These are phyloP conservation scores for Syncephalastrum monosporum DNA, from an alignment of 371 early-diverging fungal species.

Conservation along the genomic window DNA sequence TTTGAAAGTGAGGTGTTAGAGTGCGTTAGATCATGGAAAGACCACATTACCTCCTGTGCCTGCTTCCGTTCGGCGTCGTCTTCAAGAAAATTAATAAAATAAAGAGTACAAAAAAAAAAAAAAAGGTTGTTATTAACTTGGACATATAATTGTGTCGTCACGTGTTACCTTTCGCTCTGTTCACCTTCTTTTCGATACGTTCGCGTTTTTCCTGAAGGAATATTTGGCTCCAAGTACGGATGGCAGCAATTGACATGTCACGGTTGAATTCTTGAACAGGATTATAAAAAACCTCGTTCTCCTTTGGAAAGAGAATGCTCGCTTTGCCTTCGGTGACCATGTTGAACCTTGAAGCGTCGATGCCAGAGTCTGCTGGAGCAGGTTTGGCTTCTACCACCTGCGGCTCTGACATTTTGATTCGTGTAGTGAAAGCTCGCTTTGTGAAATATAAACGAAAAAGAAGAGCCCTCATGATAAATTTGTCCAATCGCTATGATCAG, in stretches of 20 bases:
- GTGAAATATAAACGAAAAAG: too few species aligned
- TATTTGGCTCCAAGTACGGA: slow-evolving; percentile 83
- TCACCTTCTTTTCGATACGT: slow-evolving; percentile 47
- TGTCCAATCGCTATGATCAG: too few species aligned
- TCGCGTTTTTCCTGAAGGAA: slow-evolving; percentile 56
- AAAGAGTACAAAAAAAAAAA: not conserved
- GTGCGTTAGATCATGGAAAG: not conserved
- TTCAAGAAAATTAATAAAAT: not conserved
- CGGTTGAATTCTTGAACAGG: slow-evolving; percentile 98
- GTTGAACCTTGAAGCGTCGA: slow-evolving; percentile 50
- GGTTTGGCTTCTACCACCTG: not conserved
- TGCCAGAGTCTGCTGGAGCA: slow-evolving; percentile 17
- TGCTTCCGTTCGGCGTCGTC: slow-evolving; percentile 25
- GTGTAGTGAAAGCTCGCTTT: too few species aligned
- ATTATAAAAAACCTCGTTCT: slow-evolving; percentile 98
- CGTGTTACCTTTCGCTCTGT: slow-evolving; percentile 31
- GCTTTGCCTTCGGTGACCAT: slow-evolving; percentile 82
- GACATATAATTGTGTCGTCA: not conserved
- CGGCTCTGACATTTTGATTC: too few species aligned
- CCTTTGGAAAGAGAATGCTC: slow-evolving; percentile 86
- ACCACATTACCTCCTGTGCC: slow-evolving; percentile 23
- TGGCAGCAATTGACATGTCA: slow-evolving; percentile 95
- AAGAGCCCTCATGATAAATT: too few species aligned
- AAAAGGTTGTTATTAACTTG: too few species aligned
- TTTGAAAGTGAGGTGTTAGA: too few species aligned